phyloP scores from a whole-genome alignment of 208 protist species.

The Crithidia brevicula region DNA sequence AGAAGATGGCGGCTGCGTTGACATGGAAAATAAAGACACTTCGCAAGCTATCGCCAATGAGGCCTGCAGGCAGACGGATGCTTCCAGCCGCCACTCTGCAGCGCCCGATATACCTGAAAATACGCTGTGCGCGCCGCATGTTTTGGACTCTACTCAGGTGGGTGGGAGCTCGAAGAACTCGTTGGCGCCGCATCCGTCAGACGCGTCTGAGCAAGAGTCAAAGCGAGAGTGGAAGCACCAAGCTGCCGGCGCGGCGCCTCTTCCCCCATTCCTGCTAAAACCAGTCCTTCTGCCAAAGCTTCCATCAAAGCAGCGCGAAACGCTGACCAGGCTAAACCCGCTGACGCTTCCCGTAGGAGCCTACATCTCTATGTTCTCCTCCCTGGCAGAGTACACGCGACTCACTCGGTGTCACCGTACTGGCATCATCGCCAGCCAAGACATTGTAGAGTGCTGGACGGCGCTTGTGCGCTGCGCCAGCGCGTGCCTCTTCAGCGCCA shows the following conservation, averaged over 20 bases:
- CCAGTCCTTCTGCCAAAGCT: not conserved
- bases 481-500: conserved; percentile 15
- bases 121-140: no score
- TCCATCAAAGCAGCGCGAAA: not conserved
- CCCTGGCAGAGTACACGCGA: conserved; percentile 38
- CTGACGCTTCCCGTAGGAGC: conserved; percentile 20
- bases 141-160: no score
- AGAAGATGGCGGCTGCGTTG: no score
- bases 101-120: no score
- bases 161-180: no score
- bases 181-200: no score
- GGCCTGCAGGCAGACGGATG: no score
- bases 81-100: no score
- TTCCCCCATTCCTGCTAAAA: not conserved
- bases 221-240: no score
- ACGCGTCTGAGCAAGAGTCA: no score
- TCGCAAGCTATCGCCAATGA: no score
- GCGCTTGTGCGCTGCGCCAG: conserved; percentile 23
- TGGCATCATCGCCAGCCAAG: conserved; percentile 15
- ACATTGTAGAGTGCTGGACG: conserved; percentile 33
- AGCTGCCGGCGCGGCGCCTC: not conserved
- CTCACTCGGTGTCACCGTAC: conserved; percentile 53
- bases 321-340: conserved; percentile 7
- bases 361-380: conserved; percentile 52
- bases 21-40: no score